Evolutionary conservation across 371 early-diverging fungal genomes (phyloP), one percentile per base, ranked within the genome.

Genomic region (Sporodiniella umbellata): DNA sequence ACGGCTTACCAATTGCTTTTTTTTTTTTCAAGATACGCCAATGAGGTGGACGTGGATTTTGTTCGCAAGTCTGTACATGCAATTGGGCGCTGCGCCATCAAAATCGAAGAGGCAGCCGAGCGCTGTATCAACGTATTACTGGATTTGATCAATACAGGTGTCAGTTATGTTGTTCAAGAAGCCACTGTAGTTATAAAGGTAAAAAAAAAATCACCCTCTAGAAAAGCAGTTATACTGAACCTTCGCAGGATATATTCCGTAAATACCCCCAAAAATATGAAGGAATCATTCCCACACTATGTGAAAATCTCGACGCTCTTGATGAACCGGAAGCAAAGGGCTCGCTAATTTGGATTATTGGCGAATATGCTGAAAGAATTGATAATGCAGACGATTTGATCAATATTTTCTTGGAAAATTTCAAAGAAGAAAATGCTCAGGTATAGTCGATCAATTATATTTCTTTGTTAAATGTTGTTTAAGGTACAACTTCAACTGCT

Each of bases 41-140:
- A 89, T 45, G 99, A 98, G 65, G 95, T 98, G 1, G 99, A 98
- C 64, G 93, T 96, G 12, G 96, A 95, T 52, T 96, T 98, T 81
- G 96, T 94, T 8, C 83, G 94, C 21, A 92, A 92, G 60, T 78
- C 94, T 8, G 91, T 98, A 10, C 76, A 85, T 28, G 91, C 95
- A 2, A 96, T 98, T 63, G 95, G 97, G 23, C 84, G 92, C 12
- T 84, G 94, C 53, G 98, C 96, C 1, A 86, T 96, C 48, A 95
- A 94, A 75, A 88, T 94, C 55, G 91, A 92, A 38, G 66, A 79
- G 17, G 90, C 95, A 1, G 86, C 96, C 12, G 93, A 94, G 42
- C 78, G 87, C 15, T 95, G 96, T 48, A 87, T 96, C 35, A 78
- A 87, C 23, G 88, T 87, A 0, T 71, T 98, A 23, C 56, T 94